Conservation (phyloP, 2,329 filamentous ascomycete genomes). For the Venturia pyrina region DNA sequence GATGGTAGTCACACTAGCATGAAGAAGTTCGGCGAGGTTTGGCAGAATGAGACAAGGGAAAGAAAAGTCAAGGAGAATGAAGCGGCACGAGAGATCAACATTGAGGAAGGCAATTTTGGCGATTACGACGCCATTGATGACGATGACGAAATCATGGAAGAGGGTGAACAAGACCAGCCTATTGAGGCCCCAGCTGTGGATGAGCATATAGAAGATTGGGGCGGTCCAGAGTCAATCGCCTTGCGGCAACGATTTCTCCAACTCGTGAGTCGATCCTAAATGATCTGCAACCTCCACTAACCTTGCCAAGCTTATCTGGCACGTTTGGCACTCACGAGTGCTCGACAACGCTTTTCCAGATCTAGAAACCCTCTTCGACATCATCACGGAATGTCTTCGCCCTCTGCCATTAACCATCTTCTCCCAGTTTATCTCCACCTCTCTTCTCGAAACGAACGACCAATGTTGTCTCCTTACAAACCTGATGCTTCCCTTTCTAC, state of each 20-base stretch:
- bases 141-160: conserved; percentile 20
- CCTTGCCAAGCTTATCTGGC: conserved; percentile 16
- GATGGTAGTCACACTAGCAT: conserved; percentile 46
- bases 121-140: conserved; percentile 44
- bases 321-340: conserved; percentile 27
- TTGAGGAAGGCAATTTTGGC: conserved; percentile 50
- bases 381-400: conserved; percentile 47
- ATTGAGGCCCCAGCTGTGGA: neutral
- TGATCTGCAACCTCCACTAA: neutral
- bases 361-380: conserved; percentile 48
- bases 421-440: conserved; percentile 42
- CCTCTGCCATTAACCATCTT: conserved; percentile 51
- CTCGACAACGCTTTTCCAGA: conserved; percentile 38
- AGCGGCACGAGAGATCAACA: conserved; percentile 40
- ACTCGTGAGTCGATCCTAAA: conserved; percentile 32
- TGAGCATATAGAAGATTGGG: conserved; percentile 16
- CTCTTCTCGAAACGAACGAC: conserved; percentile 32
- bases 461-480: conserved; percentile 35
- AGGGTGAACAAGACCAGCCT: conserved; percentile 4
- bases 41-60: conserved; percentile 52
- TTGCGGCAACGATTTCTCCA: conserved; percentile 55
- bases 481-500: conserved; percentile 42
- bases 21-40: conserved; percentile 55
- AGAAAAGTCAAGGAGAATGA: conserved; percentile 37
- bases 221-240: conserved; percentile 45